These are phyloP conservation scores for Suhomyces maxii DNA, from an alignment of 1,139 yeast species.

Conservation along the genomic window DNA sequence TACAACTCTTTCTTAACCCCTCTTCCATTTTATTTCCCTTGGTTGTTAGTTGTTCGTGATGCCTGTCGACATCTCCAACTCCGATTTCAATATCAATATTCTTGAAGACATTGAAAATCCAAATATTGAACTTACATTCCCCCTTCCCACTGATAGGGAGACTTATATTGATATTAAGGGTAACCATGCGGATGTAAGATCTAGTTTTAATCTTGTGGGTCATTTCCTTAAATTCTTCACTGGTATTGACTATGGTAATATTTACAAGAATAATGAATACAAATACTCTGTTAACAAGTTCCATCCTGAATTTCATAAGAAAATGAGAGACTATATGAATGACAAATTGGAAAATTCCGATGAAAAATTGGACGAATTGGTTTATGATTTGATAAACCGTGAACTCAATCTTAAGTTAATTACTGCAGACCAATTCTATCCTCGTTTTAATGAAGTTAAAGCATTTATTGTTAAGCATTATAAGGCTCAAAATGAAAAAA, in stretches of 20 bases:
- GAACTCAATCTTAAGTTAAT: constrained; percentile 45
- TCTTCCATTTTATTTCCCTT: not conserved
- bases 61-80: constrained; percentile 11
- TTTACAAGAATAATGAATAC: constrained; percentile 39
- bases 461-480: constrained; percentile 42
- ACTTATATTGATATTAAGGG: constrained; percentile 31
- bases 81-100: constrained; percentile 35
- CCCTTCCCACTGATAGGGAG: constrained; percentile 41
- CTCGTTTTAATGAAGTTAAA: constrained; percentile 40
- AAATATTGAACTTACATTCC: constrained; percentile 36
- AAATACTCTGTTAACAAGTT: constrained; percentile 37
- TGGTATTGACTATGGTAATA: constrained; percentile 25
- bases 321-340: constrained; percentile 34
- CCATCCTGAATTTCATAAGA: constrained; percentile 29
- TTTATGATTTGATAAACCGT: constrained; percentile 38
- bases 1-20: not conserved
- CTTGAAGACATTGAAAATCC: constrained; percentile 36
- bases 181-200: constrained; percentile 25
- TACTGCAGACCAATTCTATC: constrained; percentile 33
- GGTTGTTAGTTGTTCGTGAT: not conserved
- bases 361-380: constrained; percentile 38
- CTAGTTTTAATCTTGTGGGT: constrained; percentile 30
- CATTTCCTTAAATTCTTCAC: constrained; percentile 35
- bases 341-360: constrained; percentile 35
- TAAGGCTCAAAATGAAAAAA: constrained; percentile 35